Percentiles rank a stretch among this genome's conserved stretches.
phyloP scores from a whole-genome alignment of 768 basidiomycete species.

The Suillus cothurnatus region DNA sequence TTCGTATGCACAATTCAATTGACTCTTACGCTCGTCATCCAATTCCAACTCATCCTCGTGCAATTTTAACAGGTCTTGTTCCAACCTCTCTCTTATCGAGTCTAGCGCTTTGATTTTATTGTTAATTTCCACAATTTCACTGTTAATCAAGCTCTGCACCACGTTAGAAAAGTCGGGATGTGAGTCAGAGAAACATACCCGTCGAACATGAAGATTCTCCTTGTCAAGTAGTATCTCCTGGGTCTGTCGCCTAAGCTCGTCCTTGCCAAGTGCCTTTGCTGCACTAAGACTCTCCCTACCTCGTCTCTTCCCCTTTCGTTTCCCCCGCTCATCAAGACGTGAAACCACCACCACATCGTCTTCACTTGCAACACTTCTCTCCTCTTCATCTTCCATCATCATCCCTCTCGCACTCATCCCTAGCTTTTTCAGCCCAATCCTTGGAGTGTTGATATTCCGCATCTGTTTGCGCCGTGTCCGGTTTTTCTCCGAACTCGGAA shows the following conservation, averaged over 20 bases:
- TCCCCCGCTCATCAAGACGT: constrained; percentile 33
- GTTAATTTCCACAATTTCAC: constrained; percentile 87
- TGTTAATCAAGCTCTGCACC: constrained; percentile 76
- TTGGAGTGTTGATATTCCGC: constrained; percentile 75
- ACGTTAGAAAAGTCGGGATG: constrained; percentile 12
- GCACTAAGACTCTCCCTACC: constrained; percentile 70
- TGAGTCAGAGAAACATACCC: constrained; percentile 45
- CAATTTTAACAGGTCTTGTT: constrained; percentile 79
- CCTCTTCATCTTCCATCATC: constrained; percentile 41
- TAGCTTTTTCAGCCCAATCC: constrained; percentile 76
- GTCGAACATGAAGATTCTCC: constrained; percentile 87
- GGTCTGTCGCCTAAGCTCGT: constrained; percentile 82
- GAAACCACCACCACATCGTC: constrained; percentile 73
- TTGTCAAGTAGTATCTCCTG: constrained; percentile 90
- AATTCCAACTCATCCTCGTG: constrained; percentile 96
- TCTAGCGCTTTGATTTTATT: constrained; percentile 88
- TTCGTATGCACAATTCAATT: not conserved
- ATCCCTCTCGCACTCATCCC: constrained; percentile 81
- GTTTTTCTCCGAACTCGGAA: constrained; percentile 84
- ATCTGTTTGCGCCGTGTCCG: constrained; percentile 76
- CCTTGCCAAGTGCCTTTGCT: constrained; percentile 73
- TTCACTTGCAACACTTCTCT: constrained; percentile 68
- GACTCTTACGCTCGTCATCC: constrained; percentile 86
- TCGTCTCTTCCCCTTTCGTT: constrained; percentile 43
- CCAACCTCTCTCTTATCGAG: constrained; percentile 74